Conservation (phyloP, 768 basidiomycete genomes). For the Suillus spraguei region DNA sequence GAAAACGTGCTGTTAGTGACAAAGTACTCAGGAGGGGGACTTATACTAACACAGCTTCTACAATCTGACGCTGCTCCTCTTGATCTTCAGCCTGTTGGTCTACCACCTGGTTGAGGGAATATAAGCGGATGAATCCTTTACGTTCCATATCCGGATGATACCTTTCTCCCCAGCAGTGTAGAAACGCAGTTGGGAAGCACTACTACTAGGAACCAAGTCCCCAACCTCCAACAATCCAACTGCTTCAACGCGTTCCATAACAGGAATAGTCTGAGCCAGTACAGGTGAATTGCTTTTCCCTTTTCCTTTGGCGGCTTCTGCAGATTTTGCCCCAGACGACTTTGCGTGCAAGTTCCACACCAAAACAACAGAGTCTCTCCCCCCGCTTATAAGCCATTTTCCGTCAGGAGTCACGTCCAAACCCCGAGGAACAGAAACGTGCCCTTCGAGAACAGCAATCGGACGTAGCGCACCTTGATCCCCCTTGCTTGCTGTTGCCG, state of each 20-base stretch:
- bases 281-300: conserved; percentile 58
- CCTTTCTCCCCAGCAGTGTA: conserved; percentile 95
- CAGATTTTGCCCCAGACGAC: conserved; percentile 15
- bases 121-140: conserved; percentile 58
- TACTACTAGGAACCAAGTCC: conserved; percentile 40
- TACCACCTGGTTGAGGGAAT: conserved; percentile 52
- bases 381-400: conserved; percentile 87
- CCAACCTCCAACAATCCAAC: conserved; percentile 69
- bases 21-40: conserved; percentile 5
- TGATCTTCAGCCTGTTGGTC: conserved; percentile 44
- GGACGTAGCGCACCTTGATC: conserved; percentile 62
- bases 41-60: conserved; percentile 76
- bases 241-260: conserved; percentile 86
- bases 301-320: conserved; percentile 32
- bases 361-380: conserved; percentile 89
- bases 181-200: conserved; percentile 54
- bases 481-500: conserved; percentile 59
- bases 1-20: conserved; percentile 20
- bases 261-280: conserved; percentile 77
- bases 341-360: conserved; percentile 77
- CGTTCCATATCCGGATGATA: conserved; percentile 84
- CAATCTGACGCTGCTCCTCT: conserved; percentile 85
- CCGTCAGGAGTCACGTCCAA: conserved; percentile 86
- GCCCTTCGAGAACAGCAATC: conserved; percentile 87
- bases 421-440: conserved; percentile 92